Evolutionary conservation across 2,329 filamentous ascomycete species (phyloP).

Genomic region (Sarocladiaceae sp.): DNA sequence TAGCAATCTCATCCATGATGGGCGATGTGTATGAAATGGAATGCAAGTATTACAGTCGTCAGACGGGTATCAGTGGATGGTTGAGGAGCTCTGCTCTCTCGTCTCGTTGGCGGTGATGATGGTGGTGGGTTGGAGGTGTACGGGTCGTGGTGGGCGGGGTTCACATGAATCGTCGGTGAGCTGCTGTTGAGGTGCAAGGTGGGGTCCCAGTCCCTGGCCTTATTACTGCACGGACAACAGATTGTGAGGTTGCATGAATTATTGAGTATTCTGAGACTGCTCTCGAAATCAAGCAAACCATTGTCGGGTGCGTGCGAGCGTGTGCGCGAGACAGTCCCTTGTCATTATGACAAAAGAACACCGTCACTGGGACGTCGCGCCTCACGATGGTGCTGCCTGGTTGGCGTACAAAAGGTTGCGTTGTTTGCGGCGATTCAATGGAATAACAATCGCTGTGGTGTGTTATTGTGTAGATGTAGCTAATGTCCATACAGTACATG

Average conservation of each 20-base stretch:
- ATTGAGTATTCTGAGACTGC: neutral
- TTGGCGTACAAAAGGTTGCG: neutral
- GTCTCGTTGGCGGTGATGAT: neutral
- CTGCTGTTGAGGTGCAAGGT: conserved; percentile 2
- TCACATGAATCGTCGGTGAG: conserved; percentile 9
- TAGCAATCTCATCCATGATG: conserved; percentile 94
- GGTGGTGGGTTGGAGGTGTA: conserved; percentile 7
- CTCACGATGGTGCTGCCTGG: no score
- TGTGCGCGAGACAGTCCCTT: no score
- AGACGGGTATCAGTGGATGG: conserved; percentile 6
- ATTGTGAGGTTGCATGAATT: neutral
- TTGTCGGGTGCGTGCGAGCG: no score
- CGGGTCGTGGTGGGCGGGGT: conserved; percentile 10
- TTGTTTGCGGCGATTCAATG: neutral
- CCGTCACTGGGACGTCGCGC: no score
- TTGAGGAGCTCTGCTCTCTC: conserved; percentile 11
- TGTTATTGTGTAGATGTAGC: neutral
- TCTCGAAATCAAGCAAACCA: neutral
- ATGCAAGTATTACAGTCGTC: conserved; percentile 12
- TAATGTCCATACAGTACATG: conserved; percentile 5
- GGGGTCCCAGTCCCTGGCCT: conserved; percentile 2
- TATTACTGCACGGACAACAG: neutral
- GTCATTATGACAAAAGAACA: no score
- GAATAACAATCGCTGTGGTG: neutral
- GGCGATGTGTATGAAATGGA: conserved; percentile 9